Evolutionary conservation across 257 asterid genomes (phyloP).

Genomic region (Solanum corneliomulleri): DNA sequence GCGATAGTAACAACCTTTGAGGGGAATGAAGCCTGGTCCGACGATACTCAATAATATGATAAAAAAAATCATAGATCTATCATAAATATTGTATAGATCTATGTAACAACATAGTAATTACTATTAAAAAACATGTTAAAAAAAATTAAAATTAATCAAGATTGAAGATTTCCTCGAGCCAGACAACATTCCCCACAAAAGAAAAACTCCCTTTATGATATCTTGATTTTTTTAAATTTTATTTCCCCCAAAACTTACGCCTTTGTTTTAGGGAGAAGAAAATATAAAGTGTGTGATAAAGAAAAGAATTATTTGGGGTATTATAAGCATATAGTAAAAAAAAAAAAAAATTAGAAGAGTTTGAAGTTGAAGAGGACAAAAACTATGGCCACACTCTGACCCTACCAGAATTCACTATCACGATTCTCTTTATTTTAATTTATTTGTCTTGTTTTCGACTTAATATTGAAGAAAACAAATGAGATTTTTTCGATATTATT

Average conservation of each 20-base stretch:
- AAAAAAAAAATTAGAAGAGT: background rate
- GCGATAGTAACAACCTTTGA: constrained; percentile 1
- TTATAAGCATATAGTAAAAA: background rate
- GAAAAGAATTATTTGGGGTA: background rate
- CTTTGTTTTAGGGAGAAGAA: constrained; percentile 29
- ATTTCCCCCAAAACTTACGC: constrained; percentile 49
- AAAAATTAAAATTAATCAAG: background rate
- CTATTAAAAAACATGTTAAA: background rate
- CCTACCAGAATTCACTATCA: constrained; percentile 9
- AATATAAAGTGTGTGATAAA: background rate
- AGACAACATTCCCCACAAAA: constrained; percentile 33
- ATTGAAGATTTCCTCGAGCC: constrained; percentile 26
- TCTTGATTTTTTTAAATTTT: too few relatives aligned
- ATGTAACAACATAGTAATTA: background rate
- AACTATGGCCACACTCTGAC: background rate
- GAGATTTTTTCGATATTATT: background rate
- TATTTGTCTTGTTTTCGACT: background rate
- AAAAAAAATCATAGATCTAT: background rate
- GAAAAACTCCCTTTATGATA: background rate
- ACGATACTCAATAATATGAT: background rate
- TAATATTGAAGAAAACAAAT: background rate
- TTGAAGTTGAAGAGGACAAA: constrained; percentile 7
- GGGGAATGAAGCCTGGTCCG: constrained; percentile 36
- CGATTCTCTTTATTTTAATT: background rate
- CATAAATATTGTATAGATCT: background rate